Percentiles rank a stretch among this genome's conserved stretches.
Conservation (phyloP, 2,329 filamentous ascomycete genomes). For the Colletotrichum tabaci region DNA sequence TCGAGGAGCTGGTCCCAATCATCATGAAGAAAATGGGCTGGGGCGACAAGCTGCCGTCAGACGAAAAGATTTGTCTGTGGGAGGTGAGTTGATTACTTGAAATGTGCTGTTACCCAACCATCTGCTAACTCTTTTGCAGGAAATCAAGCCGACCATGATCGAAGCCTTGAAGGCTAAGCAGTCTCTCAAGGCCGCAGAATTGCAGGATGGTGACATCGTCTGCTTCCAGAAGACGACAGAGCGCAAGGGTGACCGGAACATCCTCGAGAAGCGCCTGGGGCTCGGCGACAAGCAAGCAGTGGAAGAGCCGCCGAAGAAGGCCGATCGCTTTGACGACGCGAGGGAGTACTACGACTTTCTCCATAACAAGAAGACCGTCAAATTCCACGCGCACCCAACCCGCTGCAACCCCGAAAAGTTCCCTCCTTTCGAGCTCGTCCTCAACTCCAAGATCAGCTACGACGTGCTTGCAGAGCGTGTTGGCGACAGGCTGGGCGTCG, state of each 20-base stretch:
- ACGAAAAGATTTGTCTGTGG: conserved; percentile 79
- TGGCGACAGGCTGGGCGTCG: conserved; percentile 81
- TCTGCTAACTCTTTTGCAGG: conserved; percentile 60
- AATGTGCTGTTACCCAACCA: background rate
- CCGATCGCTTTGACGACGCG: conserved; percentile 77
- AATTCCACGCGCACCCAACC: conserved; percentile 79
- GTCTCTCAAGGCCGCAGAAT: conserved; percentile 89
- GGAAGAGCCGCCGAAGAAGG: conserved; percentile 57
- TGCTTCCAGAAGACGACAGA: conserved; percentile 84
- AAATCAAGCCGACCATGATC: conserved; percentile 99
- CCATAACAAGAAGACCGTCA: conserved; percentile 84
- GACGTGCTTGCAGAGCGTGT: conserved; percentile 89
- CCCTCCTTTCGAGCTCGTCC: conserved; percentile 79
- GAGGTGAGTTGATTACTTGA: conserved; percentile 67
- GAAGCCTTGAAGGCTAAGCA: conserved; percentile 93
- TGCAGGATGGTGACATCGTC: conserved; percentile 97
- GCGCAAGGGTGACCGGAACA: conserved; percentile 58
- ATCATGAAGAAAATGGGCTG: conserved; percentile 90
- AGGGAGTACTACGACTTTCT: conserved; percentile 95
- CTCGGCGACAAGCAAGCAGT: conserved; percentile 55
- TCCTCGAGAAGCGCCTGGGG: conserved; percentile 56
- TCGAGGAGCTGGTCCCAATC: conserved; percentile 83
- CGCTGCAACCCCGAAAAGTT: conserved; percentile 71
- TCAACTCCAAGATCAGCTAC: conserved; percentile 92
- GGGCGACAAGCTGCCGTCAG: conserved; percentile 78